Evolutionary conservation across 2,329 filamentous ascomycete species (phyloP).

Genomic region (Aspergillus fischeri): DNA sequence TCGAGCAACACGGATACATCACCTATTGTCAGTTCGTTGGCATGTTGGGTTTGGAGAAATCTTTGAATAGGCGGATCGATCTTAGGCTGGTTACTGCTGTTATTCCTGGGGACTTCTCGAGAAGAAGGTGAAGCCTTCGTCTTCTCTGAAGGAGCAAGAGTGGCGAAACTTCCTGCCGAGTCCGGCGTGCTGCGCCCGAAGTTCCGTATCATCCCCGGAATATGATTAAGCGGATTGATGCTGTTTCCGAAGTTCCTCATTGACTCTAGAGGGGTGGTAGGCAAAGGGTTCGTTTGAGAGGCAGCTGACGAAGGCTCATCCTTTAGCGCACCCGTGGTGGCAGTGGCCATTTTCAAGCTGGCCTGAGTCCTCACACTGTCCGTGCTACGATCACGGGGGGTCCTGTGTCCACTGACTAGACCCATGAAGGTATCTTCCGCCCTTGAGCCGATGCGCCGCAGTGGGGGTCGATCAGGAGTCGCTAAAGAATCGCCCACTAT

Average conservation of each 20-base stretch:
- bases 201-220: constrained; percentile 71
- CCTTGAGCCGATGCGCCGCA: constrained; percentile 34
- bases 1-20: constrained; percentile 68
- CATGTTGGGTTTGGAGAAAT: constrained; percentile 69
- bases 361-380: constrained; percentile 55
- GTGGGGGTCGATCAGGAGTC: constrained; percentile 29
- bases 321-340: constrained; percentile 16
- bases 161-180: constrained; percentile 36
- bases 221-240: constrained; percentile 75
- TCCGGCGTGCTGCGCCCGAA: constrained; percentile 56
- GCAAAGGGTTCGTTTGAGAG: constrained; percentile 17
- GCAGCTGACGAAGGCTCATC: constrained; percentile 15
- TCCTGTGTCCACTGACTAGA: constrained; percentile 64
- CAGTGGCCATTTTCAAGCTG: constrained; percentile 40
- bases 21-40: constrained; percentile 65
- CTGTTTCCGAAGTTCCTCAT: constrained; percentile 76
- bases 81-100: constrained; percentile 12
- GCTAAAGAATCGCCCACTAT: constrained; percentile 43
- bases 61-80: constrained; percentile 62
- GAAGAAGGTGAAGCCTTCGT: constrained; percentile 25
- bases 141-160: constrained; percentile 39
- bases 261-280: constrained; percentile 66
- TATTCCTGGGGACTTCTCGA: constrained; percentile 11
- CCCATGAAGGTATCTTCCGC: constrained; percentile 65
- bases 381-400: constrained; percentile 65